Base-by-base conservation (phyloP, 768 basidiomycete species). In the Sporobolomyces phaffii region DNA sequence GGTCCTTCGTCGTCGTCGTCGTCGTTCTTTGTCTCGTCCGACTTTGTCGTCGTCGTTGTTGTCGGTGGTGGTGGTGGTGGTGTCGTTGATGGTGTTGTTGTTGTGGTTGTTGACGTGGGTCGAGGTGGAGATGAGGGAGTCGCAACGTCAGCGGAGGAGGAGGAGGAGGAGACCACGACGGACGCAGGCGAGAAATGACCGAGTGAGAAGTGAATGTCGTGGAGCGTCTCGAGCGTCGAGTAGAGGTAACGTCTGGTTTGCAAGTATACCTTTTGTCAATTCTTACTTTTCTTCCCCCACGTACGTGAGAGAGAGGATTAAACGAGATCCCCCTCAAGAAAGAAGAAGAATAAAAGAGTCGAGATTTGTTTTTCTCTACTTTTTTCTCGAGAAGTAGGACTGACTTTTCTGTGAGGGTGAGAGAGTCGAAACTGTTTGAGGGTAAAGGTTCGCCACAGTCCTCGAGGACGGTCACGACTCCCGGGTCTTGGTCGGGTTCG, bases 161-260 rank as follows among this genome's bases (percentile, higher is more conserved):
- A n/a, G n/a, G n/a, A n/a, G n/a, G n/a, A n/a, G n/a, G n/a, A n/a
- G 24, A 49, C 17, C 18, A 68, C 66, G 57, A 68, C 20, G 20
- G 66, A 68, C 10, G 61, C 44, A n/a, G 66, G 66, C 24, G 66
- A 68, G 66, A 68, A 68, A 14, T 52, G 52, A 28, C 66, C 66
- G 44, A 47, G 56, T 24, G 50, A 49, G 45, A 68, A 68, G 47
- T 68, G 66, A 38, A 68, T 68, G 9, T 40, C 41, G 61, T 68
- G 66, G 44, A 68, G 48, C 11, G 56, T 50, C 31, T 34, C 43
- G 14, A 68, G 50, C 9, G 66, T 36, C 48, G 62, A 33, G 50
- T 44, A 63, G 2, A 68, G 49, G 26, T 45, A 62, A 34, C 36
- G 48, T 18, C 66, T 68, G 40, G 26, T n/a, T n/a, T n/a, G n/a